Evolutionary conservation across 2,329 filamentous ascomycete genomes (phyloP).

Genomic region (Zymoseptoria passerinii): DNA sequence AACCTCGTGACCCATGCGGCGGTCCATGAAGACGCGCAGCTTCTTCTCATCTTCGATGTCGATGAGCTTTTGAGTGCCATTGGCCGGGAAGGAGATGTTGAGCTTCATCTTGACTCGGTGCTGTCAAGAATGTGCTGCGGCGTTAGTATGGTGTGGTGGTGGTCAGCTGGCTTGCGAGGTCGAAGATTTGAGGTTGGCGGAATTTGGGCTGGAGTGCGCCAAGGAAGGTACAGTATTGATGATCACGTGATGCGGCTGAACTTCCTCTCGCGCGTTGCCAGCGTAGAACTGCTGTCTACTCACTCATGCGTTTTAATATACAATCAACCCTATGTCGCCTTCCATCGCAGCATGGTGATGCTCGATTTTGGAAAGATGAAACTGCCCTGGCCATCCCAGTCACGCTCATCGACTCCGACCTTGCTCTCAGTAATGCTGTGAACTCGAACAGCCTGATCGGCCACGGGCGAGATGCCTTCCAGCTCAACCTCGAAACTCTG

Average conservation of each 20-base stretch:
- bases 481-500: constrained; percentile 52
- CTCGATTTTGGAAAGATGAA: constrained; percentile 64
- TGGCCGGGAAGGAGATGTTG: constrained; percentile 86
- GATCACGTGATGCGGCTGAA: neutral
- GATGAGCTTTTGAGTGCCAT: constrained; percentile 99
- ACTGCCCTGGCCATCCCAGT: constrained; percentile 54
- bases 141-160: neutral
- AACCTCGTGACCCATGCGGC: constrained; percentile 91
- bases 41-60: constrained; percentile 99
- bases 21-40: constrained; percentile 97
- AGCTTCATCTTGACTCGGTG: constrained; percentile 54
- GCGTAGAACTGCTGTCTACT: too few relatives aligned
- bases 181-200: neutral
- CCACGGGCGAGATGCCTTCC: constrained; percentile 52
- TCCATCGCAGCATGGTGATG: constrained; percentile 58
- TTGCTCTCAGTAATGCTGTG: constrained; percentile 56
- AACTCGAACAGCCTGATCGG: constrained; percentile 47
- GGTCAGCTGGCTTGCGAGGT: neutral
- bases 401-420: constrained; percentile 52
- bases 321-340: constrained; percentile 18
- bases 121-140: constrained; percentile 9
- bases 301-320: constrained; percentile 6
- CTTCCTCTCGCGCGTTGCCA: too few relatives aligned
- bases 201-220: neutral
- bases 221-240: neutral